Evolutionary conservation across 2,329 filamentous ascomycete genomes (phyloP), one percentile per base, ranked within the genome.

Genomic region (Colletotrichum paranaense): DNA sequence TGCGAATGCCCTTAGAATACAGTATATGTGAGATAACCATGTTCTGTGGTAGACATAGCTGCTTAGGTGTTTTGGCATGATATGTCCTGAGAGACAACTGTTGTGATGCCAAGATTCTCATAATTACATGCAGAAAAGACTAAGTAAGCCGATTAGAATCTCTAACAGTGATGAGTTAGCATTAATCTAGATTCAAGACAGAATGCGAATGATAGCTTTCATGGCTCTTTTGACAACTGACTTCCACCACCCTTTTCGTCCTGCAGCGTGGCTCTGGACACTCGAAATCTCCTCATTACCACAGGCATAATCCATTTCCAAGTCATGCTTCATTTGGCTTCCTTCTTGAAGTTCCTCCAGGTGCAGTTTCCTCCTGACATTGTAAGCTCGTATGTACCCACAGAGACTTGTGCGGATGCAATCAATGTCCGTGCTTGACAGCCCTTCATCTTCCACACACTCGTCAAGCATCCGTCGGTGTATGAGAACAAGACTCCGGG

Each of bases 391-490:
- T 22, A 62, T 62, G 19, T 68, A 62, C 9, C 65, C 65, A 24
- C 22, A 28, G 16, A 68, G 24, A 30, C 65, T 59, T 6, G 26
- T 32, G 11, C 38, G 19, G 22, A 56, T 28, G 30, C 42, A 38
- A 12, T 38, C 24, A 7, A 62, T 42, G 24, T 62, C 57, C 8
- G 22, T 11, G 7, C 14, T 14, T 7, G 30, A 55, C 22, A 68
- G 62, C 3, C 19, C 4, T 55, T 67, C 56, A 16, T 62, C 22
- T 11, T 14, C 19, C 19, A 8, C 56, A 12, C 30, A 67, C 30
- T 67, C 65, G 24, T 67, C 65, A 26, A 67, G 42, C 26, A 62
- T 67, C 22, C 65, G 28, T 24, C 65, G 56, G 19, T 67, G 56
- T 4, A 67, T 67, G 26, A 67, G 65, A 12, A 67, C 22, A n/a